Evolutionary conservation across 2,329 filamentous ascomycete genomes (phyloP).

Genomic region (Arthrobotrys entomopaga): DNA sequence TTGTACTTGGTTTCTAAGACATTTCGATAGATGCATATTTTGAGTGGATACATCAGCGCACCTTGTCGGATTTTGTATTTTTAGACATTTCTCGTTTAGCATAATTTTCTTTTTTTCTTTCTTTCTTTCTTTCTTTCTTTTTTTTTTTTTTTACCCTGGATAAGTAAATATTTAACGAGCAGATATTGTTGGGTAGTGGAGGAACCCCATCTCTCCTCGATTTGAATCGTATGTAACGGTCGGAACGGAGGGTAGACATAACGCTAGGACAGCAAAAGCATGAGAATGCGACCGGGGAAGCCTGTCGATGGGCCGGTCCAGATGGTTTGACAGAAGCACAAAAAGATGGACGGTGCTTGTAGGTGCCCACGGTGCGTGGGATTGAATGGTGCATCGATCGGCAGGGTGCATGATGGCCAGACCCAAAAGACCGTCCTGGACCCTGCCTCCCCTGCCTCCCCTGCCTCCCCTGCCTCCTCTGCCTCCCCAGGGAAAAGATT

Average conservation of each 20-base stretch:
- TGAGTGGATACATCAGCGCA: too few relatives aligned
- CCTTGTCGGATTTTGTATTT: too few relatives aligned
- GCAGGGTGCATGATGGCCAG: constrained; percentile 39
- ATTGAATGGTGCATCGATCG: constrained; percentile 20
- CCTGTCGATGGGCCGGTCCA: constrained; percentile 13
- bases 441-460: background rate
- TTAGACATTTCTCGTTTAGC: background rate
- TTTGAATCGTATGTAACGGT: constrained; percentile 15
- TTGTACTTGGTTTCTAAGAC: too few relatives aligned
- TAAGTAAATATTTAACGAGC: background rate
- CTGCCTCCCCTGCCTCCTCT: too few relatives aligned
- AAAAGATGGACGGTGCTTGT: too few relatives aligned
- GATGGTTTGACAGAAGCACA: background rate
- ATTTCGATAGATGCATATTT: too few relatives aligned
- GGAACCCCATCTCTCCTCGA: background rate
- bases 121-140: background rate
- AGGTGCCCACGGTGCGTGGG: constrained; percentile 15
- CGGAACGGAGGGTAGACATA: background rate
- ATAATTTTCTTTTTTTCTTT: background rate
- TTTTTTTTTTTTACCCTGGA: background rate
- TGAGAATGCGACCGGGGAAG: background rate
- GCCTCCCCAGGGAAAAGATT: too few relatives aligned
- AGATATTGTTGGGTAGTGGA: constrained; percentile 1
- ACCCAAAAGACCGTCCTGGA: background rate
- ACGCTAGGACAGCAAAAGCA: background rate